Conservation (phyloP, 129 eudicot species). For the Cynara cardunculus region DNA sequence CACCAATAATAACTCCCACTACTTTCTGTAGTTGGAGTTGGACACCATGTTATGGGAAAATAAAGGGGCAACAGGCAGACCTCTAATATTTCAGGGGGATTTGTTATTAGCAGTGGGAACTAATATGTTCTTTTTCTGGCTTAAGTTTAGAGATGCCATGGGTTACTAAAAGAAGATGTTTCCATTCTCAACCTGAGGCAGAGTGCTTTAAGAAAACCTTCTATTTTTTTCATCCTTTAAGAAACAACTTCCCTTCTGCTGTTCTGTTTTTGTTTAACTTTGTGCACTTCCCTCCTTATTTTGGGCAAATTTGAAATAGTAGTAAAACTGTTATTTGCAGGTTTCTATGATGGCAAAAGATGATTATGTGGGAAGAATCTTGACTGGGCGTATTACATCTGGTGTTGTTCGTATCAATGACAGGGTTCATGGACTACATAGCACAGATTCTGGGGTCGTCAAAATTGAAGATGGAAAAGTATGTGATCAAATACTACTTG, state of each 20-base stretch:
- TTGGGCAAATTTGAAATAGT: slow-evolving; percentile 27
- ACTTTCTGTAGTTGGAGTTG: not conserved
- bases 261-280: not conserved
- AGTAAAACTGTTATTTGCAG: slow-evolving; percentile 49
- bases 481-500: slow-evolving; percentile 22
- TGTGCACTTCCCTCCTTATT: not conserved
- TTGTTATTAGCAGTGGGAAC: too few species aligned
- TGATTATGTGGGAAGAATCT: slow-evolving; percentile 76
- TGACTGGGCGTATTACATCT: slow-evolving; percentile 82
- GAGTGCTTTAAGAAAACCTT: not conserved
- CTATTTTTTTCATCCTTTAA: not conserved
- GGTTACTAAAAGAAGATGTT: too few species aligned
- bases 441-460: slow-evolving; percentile 57
- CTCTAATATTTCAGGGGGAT: too few species aligned
- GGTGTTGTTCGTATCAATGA: slow-evolving; percentile 82
- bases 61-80: not conserved
- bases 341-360: slow-evolving; percentile 96
- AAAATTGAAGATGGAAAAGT: slow-evolving; percentile 97
- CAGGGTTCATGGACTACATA: slow-evolving; percentile 72
- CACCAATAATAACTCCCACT: not conserved
- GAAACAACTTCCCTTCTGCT: not conserved
- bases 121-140: too few species aligned
- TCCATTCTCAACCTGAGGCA: too few species aligned
- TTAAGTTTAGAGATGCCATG: too few species aligned
- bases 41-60: not conserved